Evolutionary conservation across 2,329 filamentous ascomycete species (phyloP), one percentile per base, ranked within the genome.

Genomic region (Conoideocrella luteorostrata): DNA sequence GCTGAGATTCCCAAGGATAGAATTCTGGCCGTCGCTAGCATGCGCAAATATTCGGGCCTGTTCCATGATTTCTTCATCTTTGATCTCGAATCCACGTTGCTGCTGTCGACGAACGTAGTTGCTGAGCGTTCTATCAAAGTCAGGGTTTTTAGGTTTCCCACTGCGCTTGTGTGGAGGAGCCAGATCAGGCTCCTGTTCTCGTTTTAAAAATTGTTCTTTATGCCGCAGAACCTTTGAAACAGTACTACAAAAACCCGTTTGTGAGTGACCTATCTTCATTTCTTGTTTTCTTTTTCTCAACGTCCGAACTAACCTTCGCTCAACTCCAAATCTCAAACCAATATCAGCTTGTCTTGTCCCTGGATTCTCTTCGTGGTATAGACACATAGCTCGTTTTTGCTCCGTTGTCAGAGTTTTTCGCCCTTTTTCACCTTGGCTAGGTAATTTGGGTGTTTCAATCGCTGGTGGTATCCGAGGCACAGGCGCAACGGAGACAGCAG

Each of bases 211-310:
- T 63, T 94, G 93, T 51, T 98, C 93, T 68, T 91, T 95, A 58
- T 95, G 84, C 43, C 91, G 83, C 51, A 98, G 67, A 44, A 97
- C 93, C 63, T 98, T 98, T 43, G 93, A 98, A n/a, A 98, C 93
- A 39, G 93, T 98, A 69, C 93, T 98, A 49, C 41, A 28, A 18
- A 28, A 37, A 18, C 23, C n/a, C 11, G 29, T n/a, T n/a, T 32
- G 35, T 32, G 28, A 39, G n/a, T 20, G n/a, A n/a, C n/a, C n/a
- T 15, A 21, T 24, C 15, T 17, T 39, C n/a, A 9, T 7, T 5
- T n/a, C 21, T 5, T 26, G 22, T 4, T 15, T 15, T 12, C 36
- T 24, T 12, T 18, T 17, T 18, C 3, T 3, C 30, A 37, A 28
- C 20, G 4, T 22, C n/a, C 24, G 4, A 18, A 46, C 69, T 63